These are phyloP conservation scores for Globisporangium paddicum DNA, from an alignment of 352 stramenopile genomes.

Conservation along the genomic window DNA sequence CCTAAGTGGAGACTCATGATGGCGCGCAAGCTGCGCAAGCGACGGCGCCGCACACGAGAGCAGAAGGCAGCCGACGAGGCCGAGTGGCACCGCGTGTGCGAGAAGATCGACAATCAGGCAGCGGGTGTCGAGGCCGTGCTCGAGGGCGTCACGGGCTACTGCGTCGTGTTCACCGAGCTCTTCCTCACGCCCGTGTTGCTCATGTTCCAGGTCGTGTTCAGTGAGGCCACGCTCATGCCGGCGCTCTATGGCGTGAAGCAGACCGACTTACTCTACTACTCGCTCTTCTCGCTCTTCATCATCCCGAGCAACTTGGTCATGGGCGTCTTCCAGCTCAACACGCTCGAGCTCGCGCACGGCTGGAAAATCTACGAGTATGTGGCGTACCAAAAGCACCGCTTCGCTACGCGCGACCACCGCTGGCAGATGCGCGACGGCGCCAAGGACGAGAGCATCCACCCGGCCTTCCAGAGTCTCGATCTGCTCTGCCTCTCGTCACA, in stretches of 20 bases:
- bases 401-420: constrained; percentile 89
- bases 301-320: constrained; percentile 93
- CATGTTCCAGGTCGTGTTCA: constrained; percentile 89
- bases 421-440: constrained; percentile 89
- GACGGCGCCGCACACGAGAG: constrained; percentile 79
- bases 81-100: constrained; percentile 91
- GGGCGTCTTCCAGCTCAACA: constrained; percentile 94
- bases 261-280: constrained; percentile 94
- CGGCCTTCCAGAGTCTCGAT: constrained; percentile 92
- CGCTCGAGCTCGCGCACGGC: constrained; percentile 94
- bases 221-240: constrained; percentile 88
- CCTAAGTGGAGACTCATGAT: constrained; percentile 92
- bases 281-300: constrained; percentile 93
- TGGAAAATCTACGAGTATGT: constrained; percentile 98
- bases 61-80: constrained; percentile 91
- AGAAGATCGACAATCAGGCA: constrained; percentile 91
- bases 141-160: constrained; percentile 88
- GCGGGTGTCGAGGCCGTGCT: constrained; percentile 94
- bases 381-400: constrained; percentile 95
- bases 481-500: constrained; percentile 95
- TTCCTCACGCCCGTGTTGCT: constrained; percentile 86
- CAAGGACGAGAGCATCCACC: constrained; percentile 92
- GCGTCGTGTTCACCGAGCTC: constrained; percentile 84
- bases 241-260: constrained; percentile 90
- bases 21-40: constrained; percentile 65